Conservation (phyloP, 2,329 filamentous ascomycete genomes). For the Colletotrichum phormii region DNA sequence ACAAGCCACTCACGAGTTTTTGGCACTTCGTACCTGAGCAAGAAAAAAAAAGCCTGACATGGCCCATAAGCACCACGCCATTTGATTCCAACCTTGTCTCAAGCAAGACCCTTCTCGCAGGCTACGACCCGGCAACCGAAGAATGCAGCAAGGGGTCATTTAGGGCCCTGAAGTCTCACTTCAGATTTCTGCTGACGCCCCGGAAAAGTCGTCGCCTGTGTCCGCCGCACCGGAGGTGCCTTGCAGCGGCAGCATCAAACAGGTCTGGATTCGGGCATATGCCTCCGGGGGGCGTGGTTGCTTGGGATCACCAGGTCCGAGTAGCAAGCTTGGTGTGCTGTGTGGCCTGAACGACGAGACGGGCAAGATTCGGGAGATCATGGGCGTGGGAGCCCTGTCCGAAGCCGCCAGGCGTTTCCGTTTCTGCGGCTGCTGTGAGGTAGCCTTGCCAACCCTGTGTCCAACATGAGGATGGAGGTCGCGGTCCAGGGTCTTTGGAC, state of each 20-base stretch:
- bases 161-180: slow-evolving; percentile 33
- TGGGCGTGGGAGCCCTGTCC: slow-evolving; percentile 28
- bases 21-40: background rate
- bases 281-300: background rate
- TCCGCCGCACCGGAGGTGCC: background rate
- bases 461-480: slow-evolving; percentile 10
- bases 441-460: slow-evolving; percentile 35
- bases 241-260: background rate
- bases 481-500: slow-evolving; percentile 17
- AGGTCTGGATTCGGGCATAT: background rate
- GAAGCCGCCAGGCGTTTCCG: slow-evolving; percentile 27
- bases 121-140: slow-evolving; percentile 32
- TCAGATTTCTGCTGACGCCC: background rate
- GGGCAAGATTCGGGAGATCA: slow-evolving; percentile 29
- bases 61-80: slow-evolving; percentile 24
- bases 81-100: slow-evolving; percentile 32
- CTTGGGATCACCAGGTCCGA: slow-evolving; percentile 5
- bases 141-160: slow-evolving; percentile 24
- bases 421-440: slow-evolving; percentile 22
- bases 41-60: background rate
- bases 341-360: slow-evolving; percentile 26
- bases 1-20: background rate
- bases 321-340: slow-evolving; percentile 18
- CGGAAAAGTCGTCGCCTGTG: background rate
- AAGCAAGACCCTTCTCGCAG: slow-evolving; percentile 28